Conservation (phyloP, 768 basidiomycete genomes). For the Hericium coralloides region DNA sequence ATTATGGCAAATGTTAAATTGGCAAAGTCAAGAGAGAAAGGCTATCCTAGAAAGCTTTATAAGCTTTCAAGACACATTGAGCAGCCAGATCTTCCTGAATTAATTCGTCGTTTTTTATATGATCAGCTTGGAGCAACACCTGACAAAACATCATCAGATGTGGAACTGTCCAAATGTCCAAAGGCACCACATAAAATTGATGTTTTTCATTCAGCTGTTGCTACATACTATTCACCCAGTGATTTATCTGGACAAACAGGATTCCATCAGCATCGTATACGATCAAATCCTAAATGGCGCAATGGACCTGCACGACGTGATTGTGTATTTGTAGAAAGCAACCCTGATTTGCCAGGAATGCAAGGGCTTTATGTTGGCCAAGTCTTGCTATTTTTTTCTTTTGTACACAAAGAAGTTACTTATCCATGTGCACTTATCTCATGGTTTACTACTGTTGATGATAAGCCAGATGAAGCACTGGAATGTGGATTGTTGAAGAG, state of each 20-base stretch:
- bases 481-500: too few species aligned
- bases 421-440: conserved; percentile 17
- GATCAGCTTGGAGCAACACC: conserved; percentile 6
- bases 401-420: neutral
- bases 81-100: neutral
- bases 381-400: conserved; percentile 19
- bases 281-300: conserved; percentile 16
- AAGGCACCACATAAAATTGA: neutral
- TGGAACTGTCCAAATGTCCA: neutral
- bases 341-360: conserved; percentile 12
- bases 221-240: conserved; percentile 21
- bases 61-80: neutral
- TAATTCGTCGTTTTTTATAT: conserved; percentile 8
- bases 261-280: conserved; percentile 22
- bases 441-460: conserved; percentile 16
- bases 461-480: conserved; percentile 15
- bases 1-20: neutral
- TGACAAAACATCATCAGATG: neutral
- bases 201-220: conserved; percentile 17
- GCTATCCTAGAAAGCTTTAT: neutral
- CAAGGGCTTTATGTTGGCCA: conserved; percentile 12
- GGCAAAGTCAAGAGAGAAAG: neutral
- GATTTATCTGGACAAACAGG: conserved; percentile 18
- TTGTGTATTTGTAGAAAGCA: conserved; percentile 16
- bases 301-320: conserved; percentile 8